phyloP scores from a whole-genome alignment of 2,329 filamentous ascomycete genomes.

The Penicillium sp. region DNA sequence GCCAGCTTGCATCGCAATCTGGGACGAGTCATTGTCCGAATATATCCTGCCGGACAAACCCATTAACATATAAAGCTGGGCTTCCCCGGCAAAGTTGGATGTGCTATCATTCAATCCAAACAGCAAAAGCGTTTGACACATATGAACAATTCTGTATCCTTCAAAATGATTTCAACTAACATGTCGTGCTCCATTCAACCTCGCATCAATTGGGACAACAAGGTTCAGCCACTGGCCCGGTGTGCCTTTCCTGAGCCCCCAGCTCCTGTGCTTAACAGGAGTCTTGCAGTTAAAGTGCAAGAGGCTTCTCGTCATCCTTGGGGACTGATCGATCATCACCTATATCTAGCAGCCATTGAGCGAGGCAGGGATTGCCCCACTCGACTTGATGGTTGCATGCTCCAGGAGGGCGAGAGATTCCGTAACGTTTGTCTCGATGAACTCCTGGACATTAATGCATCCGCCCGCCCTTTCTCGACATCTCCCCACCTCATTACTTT shows the following conservation, averaged over 20 bases:
- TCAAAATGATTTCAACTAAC: background rate
- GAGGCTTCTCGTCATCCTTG: constrained; percentile 25
- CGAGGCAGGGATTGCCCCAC: constrained; percentile 12
- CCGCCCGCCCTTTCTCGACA: background rate
- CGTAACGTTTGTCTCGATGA: constrained; percentile 23
- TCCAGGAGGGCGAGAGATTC: constrained; percentile 29
- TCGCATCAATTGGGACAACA: constrained; percentile 3
- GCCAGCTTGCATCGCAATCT: background rate
- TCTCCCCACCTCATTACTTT: background rate
- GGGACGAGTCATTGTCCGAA: background rate
- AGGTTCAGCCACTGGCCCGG: background rate
- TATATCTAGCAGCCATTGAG: constrained; percentile 33
- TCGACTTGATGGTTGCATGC: constrained; percentile 23
- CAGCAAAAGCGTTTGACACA: background rate
- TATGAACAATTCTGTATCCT: background rate
- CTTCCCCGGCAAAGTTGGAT: background rate
- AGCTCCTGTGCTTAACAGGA: background rate
- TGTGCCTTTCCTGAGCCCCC: background rate
- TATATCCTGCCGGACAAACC: background rate
- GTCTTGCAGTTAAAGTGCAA: background rate
- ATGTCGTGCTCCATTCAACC: background rate
- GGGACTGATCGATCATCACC: constrained; percentile 33
- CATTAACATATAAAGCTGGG: background rate
- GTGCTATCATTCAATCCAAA: background rate
- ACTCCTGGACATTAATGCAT: constrained; percentile 14